These are phyloP conservation scores for Psilocybe azurescens DNA, from an alignment of 768 basidiomycete genomes.

Conservation along the genomic window DNA sequence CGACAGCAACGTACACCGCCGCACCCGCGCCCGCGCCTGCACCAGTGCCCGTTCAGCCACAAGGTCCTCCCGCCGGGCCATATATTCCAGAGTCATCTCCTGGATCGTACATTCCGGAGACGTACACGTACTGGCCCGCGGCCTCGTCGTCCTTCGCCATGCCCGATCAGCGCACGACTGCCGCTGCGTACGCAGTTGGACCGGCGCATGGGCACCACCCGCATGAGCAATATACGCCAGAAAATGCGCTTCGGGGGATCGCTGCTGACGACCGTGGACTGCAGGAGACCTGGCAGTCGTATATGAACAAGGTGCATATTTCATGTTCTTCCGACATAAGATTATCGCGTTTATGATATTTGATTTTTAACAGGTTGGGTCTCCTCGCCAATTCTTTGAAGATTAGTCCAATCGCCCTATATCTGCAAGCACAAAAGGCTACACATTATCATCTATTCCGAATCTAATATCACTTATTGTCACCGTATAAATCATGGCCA, in stretches of 20 bases:
- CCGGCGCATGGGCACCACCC: slow-evolving; percentile 26
- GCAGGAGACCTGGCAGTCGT: slow-evolving; percentile 75
- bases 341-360: neutral
- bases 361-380: slow-evolving; percentile 40
- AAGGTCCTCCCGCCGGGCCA: neutral
- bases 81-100: neutral
- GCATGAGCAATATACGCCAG: slow-evolving; percentile 51
- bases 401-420: slow-evolving; percentile 27
- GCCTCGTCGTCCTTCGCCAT: slow-evolving; percentile 30
- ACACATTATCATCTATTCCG: neutral
- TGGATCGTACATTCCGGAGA: slow-evolving; percentile 16
- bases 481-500: too few species aligned
- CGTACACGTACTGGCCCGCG: slow-evolving; percentile 38
- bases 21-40: slow-evolving; percentile 6
- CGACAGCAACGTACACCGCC: slow-evolving; percentile 14
- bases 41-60: neutral
- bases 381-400: slow-evolving; percentile 46
- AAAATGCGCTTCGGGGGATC: slow-evolving; percentile 48
- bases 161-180: slow-evolving; percentile 23
- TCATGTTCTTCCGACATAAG: slow-evolving; percentile 8
- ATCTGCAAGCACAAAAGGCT: neutral
- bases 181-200: slow-evolving; percentile 1
- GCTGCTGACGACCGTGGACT: slow-evolving; percentile 59
- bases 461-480: neutral
- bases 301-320: slow-evolving; percentile 57